Evolutionary conservation across 2,329 filamentous ascomycete species (phyloP).

Genomic region (Myriosclerotinia curreyana): DNA sequence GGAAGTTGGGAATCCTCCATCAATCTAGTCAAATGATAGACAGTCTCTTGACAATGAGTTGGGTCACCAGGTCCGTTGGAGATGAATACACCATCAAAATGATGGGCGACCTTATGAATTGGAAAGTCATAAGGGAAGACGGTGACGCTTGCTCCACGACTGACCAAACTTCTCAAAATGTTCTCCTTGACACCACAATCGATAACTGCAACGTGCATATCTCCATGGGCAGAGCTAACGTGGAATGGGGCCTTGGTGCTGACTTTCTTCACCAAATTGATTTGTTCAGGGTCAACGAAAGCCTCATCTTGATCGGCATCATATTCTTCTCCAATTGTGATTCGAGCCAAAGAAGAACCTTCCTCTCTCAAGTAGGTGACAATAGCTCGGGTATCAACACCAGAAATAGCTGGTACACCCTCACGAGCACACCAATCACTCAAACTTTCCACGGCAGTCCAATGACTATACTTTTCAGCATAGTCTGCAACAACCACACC

Average conservation of each 20-base stretch:
- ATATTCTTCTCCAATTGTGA: conserved; percentile 95
- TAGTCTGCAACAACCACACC: conserved; percentile 96
- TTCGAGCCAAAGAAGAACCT: conserved; percentile 91
- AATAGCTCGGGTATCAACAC: conserved; percentile 94
- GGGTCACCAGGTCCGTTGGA: conserved; percentile 98
- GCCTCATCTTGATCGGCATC: conserved; percentile 97
- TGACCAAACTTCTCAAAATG: conserved; percentile 91
- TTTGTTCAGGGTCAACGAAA: conserved; percentile 90
- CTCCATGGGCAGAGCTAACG: conserved; percentile 77
- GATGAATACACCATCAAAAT: conserved; percentile 98
- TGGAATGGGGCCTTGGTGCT: conserved; percentile 99
- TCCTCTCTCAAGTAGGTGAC: conserved; percentile 95
- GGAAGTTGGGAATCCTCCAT: conserved; percentile 90
- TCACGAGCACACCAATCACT: conserved; percentile 94
- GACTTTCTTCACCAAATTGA: conserved; percentile 93
- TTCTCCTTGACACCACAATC: conserved; percentile 99
- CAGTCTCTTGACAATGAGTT: conserved; percentile 91
- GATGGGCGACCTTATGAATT: conserved; percentile 95
- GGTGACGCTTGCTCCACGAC: conserved; percentile 86
- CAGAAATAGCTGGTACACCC: conserved; percentile 92
- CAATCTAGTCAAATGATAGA: conserved; percentile 84
- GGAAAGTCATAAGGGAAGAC: conserved; percentile 96
- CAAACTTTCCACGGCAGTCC: conserved; percentile 95
- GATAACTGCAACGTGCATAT: conserved; percentile 88
- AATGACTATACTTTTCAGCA: conserved; percentile 92